phyloP scores from a whole-genome alignment of 805 yeast species.

The Brettanomyces sp. region DNA sequence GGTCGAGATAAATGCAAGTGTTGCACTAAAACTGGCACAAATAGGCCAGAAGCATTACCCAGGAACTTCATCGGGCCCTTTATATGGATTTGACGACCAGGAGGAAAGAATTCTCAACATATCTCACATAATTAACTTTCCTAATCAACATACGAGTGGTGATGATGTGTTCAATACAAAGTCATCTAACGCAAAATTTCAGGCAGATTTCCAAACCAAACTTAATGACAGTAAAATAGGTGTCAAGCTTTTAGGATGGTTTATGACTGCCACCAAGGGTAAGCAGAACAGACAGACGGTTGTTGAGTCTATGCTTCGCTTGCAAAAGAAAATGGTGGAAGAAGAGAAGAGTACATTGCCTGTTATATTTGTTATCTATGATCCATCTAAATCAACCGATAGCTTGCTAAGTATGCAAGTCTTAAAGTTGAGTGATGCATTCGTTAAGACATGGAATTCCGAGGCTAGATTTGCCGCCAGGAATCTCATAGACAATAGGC shows the following conservation, averaged over 20 bases:
- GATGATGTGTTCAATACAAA: conserved; percentile 47
- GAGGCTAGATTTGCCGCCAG: conserved; percentile 60
- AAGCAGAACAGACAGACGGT: conserved; percentile 57
- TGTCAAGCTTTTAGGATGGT: conserved; percentile 72
- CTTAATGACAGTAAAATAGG: conserved; percentile 58
- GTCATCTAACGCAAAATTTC: conserved; percentile 57
- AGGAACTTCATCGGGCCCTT: conserved; percentile 55
- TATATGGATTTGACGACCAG: conserved; percentile 59
- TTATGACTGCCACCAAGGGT: conserved; percentile 61
- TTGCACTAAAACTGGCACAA: conserved; percentile 52
- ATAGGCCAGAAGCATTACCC: conserved; percentile 60
- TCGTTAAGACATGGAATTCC: conserved; percentile 37
- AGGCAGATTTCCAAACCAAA: conserved; percentile 54
- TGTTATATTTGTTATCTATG: conserved; percentile 50
- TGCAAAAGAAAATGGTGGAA: conserved; percentile 32
- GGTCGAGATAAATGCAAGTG: conserved; percentile 40
- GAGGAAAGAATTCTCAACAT: conserved; percentile 33
- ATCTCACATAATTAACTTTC: conserved; percentile 32
- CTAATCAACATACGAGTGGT: conserved; percentile 5
- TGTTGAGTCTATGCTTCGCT: conserved; percentile 59
- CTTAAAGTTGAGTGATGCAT: conserved; percentile 54
- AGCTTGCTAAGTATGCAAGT: conserved; percentile 61
- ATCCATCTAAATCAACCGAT: conserved; percentile 57
- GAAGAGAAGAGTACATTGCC: conserved; percentile 26
- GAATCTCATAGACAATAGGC: conserved; percentile 46